Conservation (phyloP, 1,139 yeast genomes). For the Yamadazyma diddensiae region DNA sequence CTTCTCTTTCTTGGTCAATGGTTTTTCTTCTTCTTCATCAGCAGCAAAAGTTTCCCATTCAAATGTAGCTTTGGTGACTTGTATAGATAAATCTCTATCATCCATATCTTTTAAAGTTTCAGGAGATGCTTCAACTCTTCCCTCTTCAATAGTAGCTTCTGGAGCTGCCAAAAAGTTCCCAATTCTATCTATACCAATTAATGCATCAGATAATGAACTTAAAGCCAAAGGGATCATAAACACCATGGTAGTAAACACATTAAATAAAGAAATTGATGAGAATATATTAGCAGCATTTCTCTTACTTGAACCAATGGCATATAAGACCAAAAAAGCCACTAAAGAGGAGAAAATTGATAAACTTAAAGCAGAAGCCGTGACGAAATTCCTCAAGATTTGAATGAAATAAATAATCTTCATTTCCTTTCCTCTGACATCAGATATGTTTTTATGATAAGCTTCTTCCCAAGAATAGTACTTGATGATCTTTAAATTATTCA, state of each 20-base stretch:
- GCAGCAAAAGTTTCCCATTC: slow-evolving; percentile 41
- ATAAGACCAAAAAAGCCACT: slow-evolving; percentile 69
- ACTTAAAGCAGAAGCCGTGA: slow-evolving; percentile 55
- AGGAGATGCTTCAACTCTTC: slow-evolving; percentile 9
- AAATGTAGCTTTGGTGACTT: slow-evolving; percentile 26
- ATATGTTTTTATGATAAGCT: slow-evolving; percentile 49
- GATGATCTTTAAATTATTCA: slow-evolving; percentile 34
- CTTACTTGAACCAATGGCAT: slow-evolving; percentile 37
- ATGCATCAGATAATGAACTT: slow-evolving; percentile 68
- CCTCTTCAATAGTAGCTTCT: slow-evolving; percentile 30
- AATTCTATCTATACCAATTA: slow-evolving; percentile 59
- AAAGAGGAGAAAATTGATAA: slow-evolving; percentile 67
- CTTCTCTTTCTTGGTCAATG: slow-evolving; percentile 5
- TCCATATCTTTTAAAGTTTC: slow-evolving; percentile 14
- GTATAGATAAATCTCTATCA: slow-evolving; percentile 25
- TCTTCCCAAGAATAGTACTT: slow-evolving; percentile 66
- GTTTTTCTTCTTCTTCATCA: slow-evolving; percentile 16
- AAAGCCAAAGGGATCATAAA: slow-evolving; percentile 72
- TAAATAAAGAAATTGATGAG: slow-evolving; percentile 77
- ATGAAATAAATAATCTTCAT: slow-evolving; percentile 45
- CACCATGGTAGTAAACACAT: slow-evolving; percentile 49
- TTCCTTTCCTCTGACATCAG: slow-evolving; percentile 48
- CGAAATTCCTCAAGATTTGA: slow-evolving; percentile 55
- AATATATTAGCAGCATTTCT: slow-evolving; percentile 69
- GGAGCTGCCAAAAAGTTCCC: slow-evolving; percentile 46